Conservation (phyloP, 345 rosid species). For the Camelina hispida region DNA sequence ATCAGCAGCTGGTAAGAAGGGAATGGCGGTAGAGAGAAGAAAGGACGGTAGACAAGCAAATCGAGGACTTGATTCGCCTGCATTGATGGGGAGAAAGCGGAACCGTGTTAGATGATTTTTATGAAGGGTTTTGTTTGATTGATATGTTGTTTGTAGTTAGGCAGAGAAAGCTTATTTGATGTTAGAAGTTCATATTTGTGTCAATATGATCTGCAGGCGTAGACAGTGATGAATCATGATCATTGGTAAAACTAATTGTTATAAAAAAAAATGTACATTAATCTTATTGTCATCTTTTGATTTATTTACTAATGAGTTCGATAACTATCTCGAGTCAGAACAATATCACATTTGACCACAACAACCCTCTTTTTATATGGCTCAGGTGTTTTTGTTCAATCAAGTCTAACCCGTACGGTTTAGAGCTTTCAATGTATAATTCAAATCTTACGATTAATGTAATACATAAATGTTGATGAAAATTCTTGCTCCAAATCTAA, state of each 20-base stretch:
- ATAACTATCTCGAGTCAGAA: no score
- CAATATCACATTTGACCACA: no score
- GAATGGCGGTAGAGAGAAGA: slow-evolving; percentile 30
- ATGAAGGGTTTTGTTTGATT: slow-evolving; percentile 19
- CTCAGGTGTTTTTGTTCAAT: no score
- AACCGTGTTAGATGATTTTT: slow-evolving; percentile 49
- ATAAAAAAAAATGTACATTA: slow-evolving; percentile 22
- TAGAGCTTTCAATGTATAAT: no score
- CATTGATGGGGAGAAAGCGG: slow-evolving; percentile 57
- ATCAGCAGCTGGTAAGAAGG: slow-evolving; percentile 43
- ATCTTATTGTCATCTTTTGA: not conserved
- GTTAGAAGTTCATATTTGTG: not conserved
- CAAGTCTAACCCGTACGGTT: no score
- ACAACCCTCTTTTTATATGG: no score
- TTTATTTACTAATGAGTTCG: not conserved
- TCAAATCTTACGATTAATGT: no score
- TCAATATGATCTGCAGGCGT: slow-evolving; percentile 3
- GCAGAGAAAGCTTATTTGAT: slow-evolving; percentile 26
- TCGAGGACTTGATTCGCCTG: slow-evolving; percentile 39
- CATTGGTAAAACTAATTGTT: slow-evolving; percentile 25
- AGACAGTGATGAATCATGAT: not conserved
- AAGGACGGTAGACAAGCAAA: slow-evolving; percentile 15
- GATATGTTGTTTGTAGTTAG: slow-evolving; percentile 34
- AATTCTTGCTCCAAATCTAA: no score
- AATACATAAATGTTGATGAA: no score